These are phyloP conservation scores for Ceriops zippeliana DNA, from an alignment of 345 rosid genomes.

Conservation along the genomic window DNA sequence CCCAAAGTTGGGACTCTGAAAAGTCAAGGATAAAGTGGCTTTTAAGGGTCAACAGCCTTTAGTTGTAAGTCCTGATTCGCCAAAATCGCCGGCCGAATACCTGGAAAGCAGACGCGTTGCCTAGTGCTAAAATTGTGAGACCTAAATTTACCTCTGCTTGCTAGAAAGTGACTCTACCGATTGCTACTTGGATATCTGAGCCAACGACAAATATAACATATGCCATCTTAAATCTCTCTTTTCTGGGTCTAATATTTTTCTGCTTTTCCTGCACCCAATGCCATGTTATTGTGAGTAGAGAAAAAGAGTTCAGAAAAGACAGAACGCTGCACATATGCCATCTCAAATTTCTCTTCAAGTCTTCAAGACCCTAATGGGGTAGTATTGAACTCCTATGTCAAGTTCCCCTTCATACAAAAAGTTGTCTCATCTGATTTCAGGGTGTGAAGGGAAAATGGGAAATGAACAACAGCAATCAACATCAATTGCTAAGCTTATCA, in stretches of 20 bases:
- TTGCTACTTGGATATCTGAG: background rate
- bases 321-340: background rate
- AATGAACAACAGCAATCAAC: conserved; percentile 12
- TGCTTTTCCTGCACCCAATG: background rate
- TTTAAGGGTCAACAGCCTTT: conserved; percentile 4
- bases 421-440: background rate
- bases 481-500: conserved; percentile 4
- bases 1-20: background rate
- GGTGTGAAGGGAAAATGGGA: conserved; percentile 9
- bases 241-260: background rate
- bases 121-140: background rate
- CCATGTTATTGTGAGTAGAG: background rate
- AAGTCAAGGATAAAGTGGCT: background rate
- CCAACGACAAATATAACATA: background rate
- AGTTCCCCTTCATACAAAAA: background rate
- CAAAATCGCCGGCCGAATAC: background rate
- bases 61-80: background rate
- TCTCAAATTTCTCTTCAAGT: background rate
- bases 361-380: background rate
- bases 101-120: background rate
- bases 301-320: background rate
- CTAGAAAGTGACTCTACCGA: background rate
- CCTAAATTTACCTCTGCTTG: background rate
- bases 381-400: background rate
- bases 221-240: no score